Conservation (phyloP, 768 basidiomycete genomes). For the Naganishia randhawae region DNA sequence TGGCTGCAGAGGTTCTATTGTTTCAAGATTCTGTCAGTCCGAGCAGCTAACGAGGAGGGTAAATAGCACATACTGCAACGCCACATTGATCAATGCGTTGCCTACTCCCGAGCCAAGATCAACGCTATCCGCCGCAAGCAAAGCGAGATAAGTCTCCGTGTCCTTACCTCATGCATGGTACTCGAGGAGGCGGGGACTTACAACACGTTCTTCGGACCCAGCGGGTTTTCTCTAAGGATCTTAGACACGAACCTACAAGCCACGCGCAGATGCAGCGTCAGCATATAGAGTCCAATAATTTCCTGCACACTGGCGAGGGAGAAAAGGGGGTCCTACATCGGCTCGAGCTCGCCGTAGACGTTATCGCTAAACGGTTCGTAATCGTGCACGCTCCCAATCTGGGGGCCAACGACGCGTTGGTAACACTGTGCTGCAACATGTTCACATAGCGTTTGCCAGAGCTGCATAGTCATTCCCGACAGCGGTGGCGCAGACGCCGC, state of each 20-base stretch:
- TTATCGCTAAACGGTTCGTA: conserved; percentile 70
- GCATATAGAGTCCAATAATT: too few relatives aligned
- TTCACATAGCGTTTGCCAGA: conserved; percentile 45
- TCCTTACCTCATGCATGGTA: not conserved
- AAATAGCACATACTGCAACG: conserved; percentile 36
- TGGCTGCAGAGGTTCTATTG: conserved; percentile 44
- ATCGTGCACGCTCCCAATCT: conserved; percentile 70
- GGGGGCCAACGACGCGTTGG: conserved; percentile 86
- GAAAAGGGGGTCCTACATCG: conserved; percentile 34
- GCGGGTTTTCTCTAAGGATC: conserved; percentile 59
- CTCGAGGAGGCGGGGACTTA: conserved; percentile 25
- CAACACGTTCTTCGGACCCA: conserved; percentile 65
- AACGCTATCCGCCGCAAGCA: conserved; percentile 49
- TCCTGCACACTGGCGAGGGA: not conserved
- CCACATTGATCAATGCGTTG: conserved; percentile 76
- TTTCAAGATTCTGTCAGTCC: not conserved
- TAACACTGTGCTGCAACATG: conserved; percentile 71
- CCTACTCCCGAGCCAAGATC: conserved; percentile 84
- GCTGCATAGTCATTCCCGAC: conserved; percentile 21
- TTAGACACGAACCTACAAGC: conserved; percentile 60
- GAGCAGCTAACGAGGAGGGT: not conserved
- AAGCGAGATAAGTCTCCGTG: conserved; percentile 11
- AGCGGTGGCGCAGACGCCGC: not conserved
- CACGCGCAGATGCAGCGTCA: not conserved
- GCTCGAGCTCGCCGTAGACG: conserved; percentile 46